A percentile compares a stretch with the other conserved stretches of the same genome.
These are phyloP conservation scores for Naganishia kalamii DNA, from an alignment of 768 basidiomycete genomes.

Conservation along the genomic window DNA sequence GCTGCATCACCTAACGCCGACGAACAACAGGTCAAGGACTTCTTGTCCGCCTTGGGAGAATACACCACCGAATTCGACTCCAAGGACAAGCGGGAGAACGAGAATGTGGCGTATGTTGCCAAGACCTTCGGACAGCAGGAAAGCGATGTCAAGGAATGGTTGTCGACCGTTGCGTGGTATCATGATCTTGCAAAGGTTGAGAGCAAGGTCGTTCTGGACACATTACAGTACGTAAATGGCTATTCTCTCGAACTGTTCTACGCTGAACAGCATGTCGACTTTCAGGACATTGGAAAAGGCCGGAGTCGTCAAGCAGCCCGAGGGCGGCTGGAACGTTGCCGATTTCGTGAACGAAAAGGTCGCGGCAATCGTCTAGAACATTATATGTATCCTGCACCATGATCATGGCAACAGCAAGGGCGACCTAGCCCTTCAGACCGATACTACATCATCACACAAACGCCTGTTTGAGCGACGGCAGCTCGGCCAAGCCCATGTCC, in stretches of 20 bases:
- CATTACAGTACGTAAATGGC: conserved; percentile 56
- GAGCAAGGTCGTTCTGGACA: conserved; percentile 60
- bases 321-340: conserved; percentile 55
- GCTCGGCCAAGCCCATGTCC: conserved; percentile 12
- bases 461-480: conserved; percentile 6
- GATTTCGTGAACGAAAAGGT: conserved; percentile 59
- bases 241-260: not conserved
- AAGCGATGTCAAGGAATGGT: conserved; percentile 81
- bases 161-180: conserved; percentile 71
- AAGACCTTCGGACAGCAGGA: conserved; percentile 72
- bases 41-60: conserved; percentile 60
- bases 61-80: conserved; percentile 62
- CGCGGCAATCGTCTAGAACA: conserved; percentile 41
- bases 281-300: conserved; percentile 67
- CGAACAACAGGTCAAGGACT: conserved; percentile 52
- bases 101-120: conserved; percentile 69
- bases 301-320: conserved; percentile 58
- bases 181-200: conserved; percentile 61
- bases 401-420: not conserved
- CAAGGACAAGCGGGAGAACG: conserved; percentile 52
- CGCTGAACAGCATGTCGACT: not conserved
- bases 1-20: conserved; percentile 66
- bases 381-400: not conserved
- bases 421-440: not conserved
- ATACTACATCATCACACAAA: not conserved